Conservation (phyloP, 2,329 filamentous ascomycete genomes). For the Ophiostoma triangulosporum region DNA sequence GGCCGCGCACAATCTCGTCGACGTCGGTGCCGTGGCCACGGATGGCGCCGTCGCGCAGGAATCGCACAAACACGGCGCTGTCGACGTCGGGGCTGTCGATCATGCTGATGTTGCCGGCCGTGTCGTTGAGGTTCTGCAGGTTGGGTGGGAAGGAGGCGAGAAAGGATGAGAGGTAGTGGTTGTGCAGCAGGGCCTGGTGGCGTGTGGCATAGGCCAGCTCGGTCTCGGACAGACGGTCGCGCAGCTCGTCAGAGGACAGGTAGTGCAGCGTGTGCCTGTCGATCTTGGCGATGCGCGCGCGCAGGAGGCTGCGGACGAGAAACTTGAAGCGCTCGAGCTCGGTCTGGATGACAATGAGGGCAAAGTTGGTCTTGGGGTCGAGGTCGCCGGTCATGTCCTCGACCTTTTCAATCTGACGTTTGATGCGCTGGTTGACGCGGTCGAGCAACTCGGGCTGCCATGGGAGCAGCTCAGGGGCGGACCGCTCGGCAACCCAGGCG, state of each 20-base stretch:
- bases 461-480: conserved; percentile 74
- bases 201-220: conserved; percentile 74
- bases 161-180: conserved; percentile 78
- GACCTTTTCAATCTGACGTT: conserved; percentile 25
- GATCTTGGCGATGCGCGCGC: conserved; percentile 82
- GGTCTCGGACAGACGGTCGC: conserved; percentile 54
- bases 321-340: conserved; percentile 93
- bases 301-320: conserved; percentile 67
- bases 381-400: conserved; percentile 60
- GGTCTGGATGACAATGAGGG: conserved; percentile 88
- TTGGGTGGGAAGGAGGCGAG: conserved; percentile 65
- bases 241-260: conserved; percentile 41
- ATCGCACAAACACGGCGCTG: conserved; percentile 70
- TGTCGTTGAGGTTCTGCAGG: conserved; percentile 80
- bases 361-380: conserved; percentile 85
- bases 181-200: conserved; percentile 72
- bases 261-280: conserved; percentile 67
- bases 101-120: conserved; percentile 82
- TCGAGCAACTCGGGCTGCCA: conserved; percentile 53
- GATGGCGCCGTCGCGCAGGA: conserved; percentile 47
- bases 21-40: conserved; percentile 48
- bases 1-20: conserved; percentile 44
- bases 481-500: conserved; percentile 85
- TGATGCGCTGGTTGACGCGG: conserved; percentile 54
- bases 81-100: conserved; percentile 76